Conservation (phyloP, 805 yeast species). For the Wickerhamomyces hampshirensis region DNA sequence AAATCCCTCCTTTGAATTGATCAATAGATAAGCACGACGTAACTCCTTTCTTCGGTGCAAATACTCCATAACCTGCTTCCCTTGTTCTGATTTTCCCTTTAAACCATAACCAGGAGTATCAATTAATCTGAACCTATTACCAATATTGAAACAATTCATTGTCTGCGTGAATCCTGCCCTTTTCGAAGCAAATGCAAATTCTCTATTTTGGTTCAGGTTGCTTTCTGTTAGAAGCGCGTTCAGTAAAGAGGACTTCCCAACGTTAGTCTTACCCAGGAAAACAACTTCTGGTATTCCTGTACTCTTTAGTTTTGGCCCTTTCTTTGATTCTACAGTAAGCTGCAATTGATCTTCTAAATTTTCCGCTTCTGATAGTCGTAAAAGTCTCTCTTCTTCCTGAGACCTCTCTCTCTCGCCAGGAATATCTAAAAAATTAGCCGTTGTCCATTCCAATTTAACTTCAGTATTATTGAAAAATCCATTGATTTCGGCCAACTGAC, state of each 20-base stretch:
- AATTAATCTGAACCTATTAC: constrained; percentile 57
- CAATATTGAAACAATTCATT: constrained; percentile 66
- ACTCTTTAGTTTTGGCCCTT: constrained; percentile 3
- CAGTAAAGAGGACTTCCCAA: constrained; percentile 78
- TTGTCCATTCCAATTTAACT: constrained; percentile 56
- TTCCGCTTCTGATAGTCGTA: constrained; percentile 7
- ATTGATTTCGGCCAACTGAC: constrained; percentile 25
- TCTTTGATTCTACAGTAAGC: constrained; percentile 3
- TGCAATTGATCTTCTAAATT: constrained; percentile 10
- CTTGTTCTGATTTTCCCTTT: constrained; percentile 62
- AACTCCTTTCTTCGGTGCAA: constrained; percentile 49
- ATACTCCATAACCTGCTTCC: constrained; percentile 61
- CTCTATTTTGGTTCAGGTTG: constrained; percentile 23
- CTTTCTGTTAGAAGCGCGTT: constrained; percentile 50
- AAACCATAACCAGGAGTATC: constrained; percentile 93
- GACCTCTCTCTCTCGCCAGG: constrained; percentile 47
- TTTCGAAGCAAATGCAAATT: constrained; percentile 49
- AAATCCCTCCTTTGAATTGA: constrained; percentile 59
- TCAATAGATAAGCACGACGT: constrained; percentile 52
- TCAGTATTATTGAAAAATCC: constrained; percentile 44
- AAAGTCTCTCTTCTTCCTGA: constrained; percentile 10
- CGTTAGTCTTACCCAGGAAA: constrained; percentile 77
- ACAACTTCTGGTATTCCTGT: constrained; percentile 64
- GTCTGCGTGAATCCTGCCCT: constrained; percentile 56
- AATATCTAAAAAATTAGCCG: constrained; percentile 45